Conservation (phyloP, 1,284 basidiomycete genomes). For the Bjerkandera adusta region DNA sequence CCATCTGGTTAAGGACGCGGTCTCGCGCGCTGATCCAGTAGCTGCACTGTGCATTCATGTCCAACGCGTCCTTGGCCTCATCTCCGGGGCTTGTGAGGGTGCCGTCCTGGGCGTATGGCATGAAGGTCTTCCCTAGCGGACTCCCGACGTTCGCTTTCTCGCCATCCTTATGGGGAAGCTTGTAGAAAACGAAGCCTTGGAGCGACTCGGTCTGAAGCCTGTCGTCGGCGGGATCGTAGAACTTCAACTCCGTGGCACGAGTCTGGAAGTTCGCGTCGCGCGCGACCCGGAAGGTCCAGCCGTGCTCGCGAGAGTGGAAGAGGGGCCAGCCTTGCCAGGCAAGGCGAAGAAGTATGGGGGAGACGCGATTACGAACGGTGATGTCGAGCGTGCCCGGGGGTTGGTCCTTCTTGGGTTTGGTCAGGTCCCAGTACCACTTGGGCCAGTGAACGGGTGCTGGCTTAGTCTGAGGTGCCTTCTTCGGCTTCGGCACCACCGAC, state of each 20-base stretch:
- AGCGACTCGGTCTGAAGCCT: slow-evolving; percentile 44
- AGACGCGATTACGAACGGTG: slow-evolving; percentile 81
- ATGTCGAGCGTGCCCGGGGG: slow-evolving; percentile 77
- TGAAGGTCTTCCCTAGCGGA: slow-evolving; percentile 88
- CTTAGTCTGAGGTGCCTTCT: slow-evolving; percentile 29
- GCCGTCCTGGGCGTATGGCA: slow-evolving; percentile 86
- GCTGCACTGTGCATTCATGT: slow-evolving; percentile 93
- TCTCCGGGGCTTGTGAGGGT: slow-evolving; percentile 77
- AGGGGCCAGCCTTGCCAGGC: slow-evolving; percentile 90
- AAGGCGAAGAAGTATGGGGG: slow-evolving; percentile 84
- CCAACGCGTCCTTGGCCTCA: slow-evolving; percentile 82
- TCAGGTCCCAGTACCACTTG: slow-evolving; percentile 96
- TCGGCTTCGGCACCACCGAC: slow-evolving; percentile 14
- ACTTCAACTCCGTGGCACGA: slow-evolving; percentile 46
- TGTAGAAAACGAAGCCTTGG: slow-evolving; percentile 72
- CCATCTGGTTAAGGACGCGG: slow-evolving; percentile 91
- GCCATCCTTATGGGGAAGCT: slow-evolving; percentile 95
- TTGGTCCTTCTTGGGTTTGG: slow-evolving; percentile 64
- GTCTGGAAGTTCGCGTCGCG: slow-evolving; percentile 31
- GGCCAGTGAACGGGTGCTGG: slow-evolving; percentile 64
- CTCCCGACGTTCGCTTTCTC: slow-evolving; percentile 93
- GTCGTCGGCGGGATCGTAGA: slow-evolving; percentile 63
- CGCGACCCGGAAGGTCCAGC: slow-evolving; percentile 88
- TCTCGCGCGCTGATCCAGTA: slow-evolving; percentile 98
- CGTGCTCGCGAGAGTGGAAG: slow-evolving; percentile 84